Evolutionary conservation across 352 stramenopile genomes (phyloP), one percentile per base, ranked within the genome.

Genomic region (Phytopythium montanum): DNA sequence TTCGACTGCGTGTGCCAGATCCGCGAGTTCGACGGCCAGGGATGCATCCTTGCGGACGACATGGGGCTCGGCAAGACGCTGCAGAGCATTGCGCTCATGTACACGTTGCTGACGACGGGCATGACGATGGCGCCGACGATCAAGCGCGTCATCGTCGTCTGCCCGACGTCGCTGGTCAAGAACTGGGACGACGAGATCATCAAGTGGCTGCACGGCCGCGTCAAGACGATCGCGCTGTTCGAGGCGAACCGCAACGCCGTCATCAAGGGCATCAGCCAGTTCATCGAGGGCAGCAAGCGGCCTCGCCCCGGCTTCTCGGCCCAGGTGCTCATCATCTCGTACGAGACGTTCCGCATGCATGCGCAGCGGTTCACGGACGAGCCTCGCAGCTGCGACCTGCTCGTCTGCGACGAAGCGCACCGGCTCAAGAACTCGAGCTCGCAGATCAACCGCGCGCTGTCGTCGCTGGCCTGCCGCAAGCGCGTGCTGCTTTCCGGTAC

Each of bases 321-420:
- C 5, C 81, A 94, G 59, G 87, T 94, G 23, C 74, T 96, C 18
- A 84, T 96, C 59, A 93, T 96, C 44, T 94, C 85, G 23, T 96
- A 96, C 63, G 87, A 96, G 70, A 98, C 93, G 7, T 97, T 98
- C 61, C 81, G 94, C 33, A 96, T 97, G 62, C 96, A 99, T 64
- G 83, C 88, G 1, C 76, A 91, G 57, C 83, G 94, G 7, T 96
- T 99, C 59, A 85, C 70, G 33, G 94, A 97, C 41, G 81, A 87
- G 34, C 82, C 83, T 42, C 70, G 62, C 8, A 82, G 83, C 31
- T 99, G 97, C 61, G 97, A 99, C 55, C 69, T 99, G 29, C 73
- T 99, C 0, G 97, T 99, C 64, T 99, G 96, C 73, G 97, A 99
- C 68, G 97, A 99, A 90, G 97, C 97, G 0, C 97, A 99, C 82